Base-by-base conservation (phyloP, 2,329 filamentous ascomycete species). In the Aspergillus sp. region DNA sequence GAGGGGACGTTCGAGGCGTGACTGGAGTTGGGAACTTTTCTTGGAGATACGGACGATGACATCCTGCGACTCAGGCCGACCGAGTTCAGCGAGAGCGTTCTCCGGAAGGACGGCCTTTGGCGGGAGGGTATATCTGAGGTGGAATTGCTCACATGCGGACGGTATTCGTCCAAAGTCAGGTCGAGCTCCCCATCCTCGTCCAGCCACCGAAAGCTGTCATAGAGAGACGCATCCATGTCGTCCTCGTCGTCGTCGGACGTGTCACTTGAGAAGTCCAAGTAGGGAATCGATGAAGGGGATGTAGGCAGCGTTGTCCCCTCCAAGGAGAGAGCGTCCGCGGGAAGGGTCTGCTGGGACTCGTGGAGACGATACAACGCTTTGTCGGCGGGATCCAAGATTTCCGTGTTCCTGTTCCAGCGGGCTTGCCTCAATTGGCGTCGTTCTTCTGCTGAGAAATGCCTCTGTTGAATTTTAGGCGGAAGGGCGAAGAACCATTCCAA, bases 111-210 rank as follows among this genome's bases (percentile, higher is more conserved):
- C 11, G 83, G 81, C 22, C 79, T 78, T 49, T 77, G 64, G 32
- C 58, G 58, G 41, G 53, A 44, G 24, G 54, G 47, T 19, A 48
- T 43, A 22, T 57, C 61, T 71, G 54, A 72, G 72, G 71, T 46
- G 74, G 68, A 57, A 68, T 82, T 72, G n/a, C 70, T 77, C 32
- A 85, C 72, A 60, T 85, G 85, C 43, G 80, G 76, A 63, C 88
- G 85, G 63, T 89, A 88, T 65, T 89, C 85, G 64, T 90, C 85
- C 30, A 90, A 72, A 35, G 79, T 80, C 35, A 92, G 77, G 61
- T 92, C 87, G 30, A 92, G 74, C 48, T 88, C 82, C 16, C 86
- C 81, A 49, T 89, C 84, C 52, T 89, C 85, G 26, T 91, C 87
- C 22, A 90, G 74, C 86, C 87, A 90, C 45, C 84, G 79, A 59